Evolutionary conservation across 1,284 basidiomycete species (phyloP), one percentile per base, ranked within the genome.

Genomic region (Puccinia polysora): DNA sequence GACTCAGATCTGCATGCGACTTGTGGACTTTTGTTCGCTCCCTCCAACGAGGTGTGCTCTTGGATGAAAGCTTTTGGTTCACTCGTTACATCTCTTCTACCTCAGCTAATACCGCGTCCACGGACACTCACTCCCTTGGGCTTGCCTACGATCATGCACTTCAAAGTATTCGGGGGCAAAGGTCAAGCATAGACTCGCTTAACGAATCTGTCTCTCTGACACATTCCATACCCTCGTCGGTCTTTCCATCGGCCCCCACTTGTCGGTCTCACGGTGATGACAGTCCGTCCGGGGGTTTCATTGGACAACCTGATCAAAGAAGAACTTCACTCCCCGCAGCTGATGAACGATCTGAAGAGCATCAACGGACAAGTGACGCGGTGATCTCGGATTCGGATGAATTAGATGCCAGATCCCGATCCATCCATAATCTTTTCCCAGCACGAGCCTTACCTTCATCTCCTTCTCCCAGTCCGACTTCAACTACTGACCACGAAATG

Each of bases 1-100:
- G 91, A 6, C 82, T 96, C 20, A 85, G 92, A 12, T 85, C 88
- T n/a, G 91, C 91, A 20, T 95, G 92, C 79, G 89, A 89, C 10
- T 82, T 96, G 28, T 96, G 93, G 91, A 86, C 89, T 23, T 96
- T 91, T 78, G 85, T 96, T 47, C 86, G 91, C 0, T 86, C 88
- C 18, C 83, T 96, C 72, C 83, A 95, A 34, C 89, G 91, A 74
- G 88, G 87, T 69, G 82, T 96, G 1, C 91, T 93, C 88, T 86
- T 90, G 73, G 91, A 93, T 75, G 89, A 88, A 45, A 58, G 25
- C 25, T 72, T 63, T 36, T 32, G 65, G 28, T 67, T 67, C 15
- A 38, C 38, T 7, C 65, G 34, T 56, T 52, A 55, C 52, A 49
- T 63, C 60, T 12, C 43, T 43, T 25, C 25, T 18, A 7, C 40